Conservation (phyloP, 169 alveolate genomes). For the Plasmodium reichenowi region DNA sequence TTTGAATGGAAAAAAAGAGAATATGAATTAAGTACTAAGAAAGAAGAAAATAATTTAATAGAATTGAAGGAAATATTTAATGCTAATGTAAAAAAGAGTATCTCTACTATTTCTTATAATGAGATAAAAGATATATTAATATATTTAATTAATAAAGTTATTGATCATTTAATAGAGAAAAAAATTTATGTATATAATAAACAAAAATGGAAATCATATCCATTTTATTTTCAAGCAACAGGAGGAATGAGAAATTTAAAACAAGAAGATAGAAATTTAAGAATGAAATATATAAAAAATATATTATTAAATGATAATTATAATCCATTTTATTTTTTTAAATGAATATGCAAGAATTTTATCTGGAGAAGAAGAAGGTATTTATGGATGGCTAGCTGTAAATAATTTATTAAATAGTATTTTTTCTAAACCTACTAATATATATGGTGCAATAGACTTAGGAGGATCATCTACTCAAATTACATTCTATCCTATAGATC, state of each 20-base stretch:
- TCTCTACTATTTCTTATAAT: neutral
- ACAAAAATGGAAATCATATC: neutral
- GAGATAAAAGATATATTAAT: slow-evolving; percentile 1
- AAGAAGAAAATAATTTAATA: neutral
- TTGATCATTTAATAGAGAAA: neutral
- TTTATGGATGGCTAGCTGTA: slow-evolving; percentile 5
- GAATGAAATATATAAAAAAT: neutral
- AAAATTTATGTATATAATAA: neutral
- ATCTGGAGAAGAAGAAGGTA: neutral
- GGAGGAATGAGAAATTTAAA: slow-evolving; percentile 8
- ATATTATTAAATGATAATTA: neutral
- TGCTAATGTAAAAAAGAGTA: neutral
- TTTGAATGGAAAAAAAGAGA: slow-evolving; percentile 1
- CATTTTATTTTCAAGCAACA: slow-evolving; percentile 11
- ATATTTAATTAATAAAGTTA: neutral
- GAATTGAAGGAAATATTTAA: neutral
- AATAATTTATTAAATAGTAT: neutral
- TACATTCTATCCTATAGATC: neutral
- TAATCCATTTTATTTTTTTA: neutral
- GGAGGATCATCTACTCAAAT: slow-evolving; percentile 1
- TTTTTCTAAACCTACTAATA: neutral
- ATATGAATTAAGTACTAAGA: neutral
- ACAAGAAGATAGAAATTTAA: neutral
- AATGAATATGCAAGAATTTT: slow-evolving; percentile 5
- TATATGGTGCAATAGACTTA: slow-evolving; percentile 4